Base-by-base conservation (phyloP, 2,329 filamentous ascomycete species). In the Cladophialophora immunda region DNA sequence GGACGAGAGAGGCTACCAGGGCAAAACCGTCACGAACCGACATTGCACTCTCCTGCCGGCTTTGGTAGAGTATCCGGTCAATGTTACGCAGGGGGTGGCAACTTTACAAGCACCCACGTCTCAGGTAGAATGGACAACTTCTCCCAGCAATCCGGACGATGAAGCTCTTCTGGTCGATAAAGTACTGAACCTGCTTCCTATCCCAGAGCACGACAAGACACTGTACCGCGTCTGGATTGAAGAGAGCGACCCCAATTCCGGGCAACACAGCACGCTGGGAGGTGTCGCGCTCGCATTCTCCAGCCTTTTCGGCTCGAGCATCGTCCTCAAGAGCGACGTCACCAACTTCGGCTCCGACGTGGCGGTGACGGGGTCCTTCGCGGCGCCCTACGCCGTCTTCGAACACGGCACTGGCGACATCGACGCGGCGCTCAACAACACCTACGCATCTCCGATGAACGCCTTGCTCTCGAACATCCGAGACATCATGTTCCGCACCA, bases 401-500 rank as follows among this genome's bases (percentile, higher is more conserved):
- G 19, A 27, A 6, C 17, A 56, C n/a, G 61, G 61, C 32, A 63
- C 61, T 19, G n/a, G 8, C n/a, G 32, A 30, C 34, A 62, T 54
- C 30, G 36, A 63, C 17, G 15, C 17, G 19, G 15, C 36, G 7
- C 32, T 63, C 13, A 52, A 63, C 53, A 63, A 63, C 53, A 63
- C 61, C n/a, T 63, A 45, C 36, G 34, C 61, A 9, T 63, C 61
- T 17, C 61, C 61, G 17, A 57, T 63, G 61, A 25, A 45, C n/a
- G 50, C 32, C 4, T 53, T 62, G 25, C 29, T 62, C 6, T 53
- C 41, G n/a, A 54, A 54, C 30, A 65, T 65, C 9, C 19, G 62
- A 15, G 62, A 65, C 27, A 65, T 65, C 27, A 60, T 60, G 56
- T 65, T 65, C 56, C 62, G 62, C 27, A 65, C 38, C 47, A 61